Evolutionary conservation across 129 eudicot genomes (phyloP).

Genomic region (Escallonia rubra): DNA sequence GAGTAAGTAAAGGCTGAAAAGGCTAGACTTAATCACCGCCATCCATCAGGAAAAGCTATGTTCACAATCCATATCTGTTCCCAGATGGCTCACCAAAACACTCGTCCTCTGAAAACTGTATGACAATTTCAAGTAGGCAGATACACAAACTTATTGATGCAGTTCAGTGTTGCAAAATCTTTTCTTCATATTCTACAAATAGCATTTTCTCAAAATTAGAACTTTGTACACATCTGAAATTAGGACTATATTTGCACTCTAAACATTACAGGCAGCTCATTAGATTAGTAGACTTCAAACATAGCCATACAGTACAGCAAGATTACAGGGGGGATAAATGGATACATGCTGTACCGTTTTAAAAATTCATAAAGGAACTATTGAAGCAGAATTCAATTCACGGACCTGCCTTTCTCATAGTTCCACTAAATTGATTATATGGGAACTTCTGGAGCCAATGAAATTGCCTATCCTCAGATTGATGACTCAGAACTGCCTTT

Average conservation of each 20-base stretch:
- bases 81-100: no score
- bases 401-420: conserved; percentile 38
- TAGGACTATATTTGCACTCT: not conserved
- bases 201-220: not conserved
- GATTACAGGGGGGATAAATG: not conserved
- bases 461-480: conserved; percentile 28
- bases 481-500: conserved; percentile 28
- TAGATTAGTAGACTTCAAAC: no score
- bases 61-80: no score
- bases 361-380: not conserved
- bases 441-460: conserved; percentile 33
- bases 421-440: conserved; percentile 20
- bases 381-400: conserved; percentile 15
- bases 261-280: not conserved
- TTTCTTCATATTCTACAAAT: not conserved
- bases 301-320: not conserved
- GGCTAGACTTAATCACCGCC: no score
- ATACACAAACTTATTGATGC: not conserved
- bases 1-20: no score
- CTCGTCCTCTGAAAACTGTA: no score
- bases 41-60: no score
- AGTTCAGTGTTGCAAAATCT: not conserved
- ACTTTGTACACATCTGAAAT: not conserved
- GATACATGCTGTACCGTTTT: not conserved
- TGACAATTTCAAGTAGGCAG: not conserved